Evolutionary conservation across 192 early-diverging fungal genomes (phyloP).

Genomic region (Coemansia sp.): DNA sequence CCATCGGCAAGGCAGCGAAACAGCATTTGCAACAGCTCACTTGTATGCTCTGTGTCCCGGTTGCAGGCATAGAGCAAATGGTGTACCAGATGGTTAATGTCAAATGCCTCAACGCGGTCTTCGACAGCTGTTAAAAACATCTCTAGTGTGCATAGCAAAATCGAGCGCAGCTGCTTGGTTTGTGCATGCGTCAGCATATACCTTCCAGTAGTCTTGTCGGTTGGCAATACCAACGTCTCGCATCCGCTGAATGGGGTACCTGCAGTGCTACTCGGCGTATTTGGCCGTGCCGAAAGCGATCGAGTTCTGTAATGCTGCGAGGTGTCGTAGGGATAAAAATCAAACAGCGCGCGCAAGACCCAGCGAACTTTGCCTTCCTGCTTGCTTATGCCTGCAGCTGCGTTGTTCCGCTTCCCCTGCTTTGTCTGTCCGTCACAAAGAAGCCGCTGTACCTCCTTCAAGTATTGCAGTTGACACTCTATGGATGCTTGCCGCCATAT

Average conservation of each 20-base stretch:
- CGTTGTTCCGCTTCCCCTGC: slow-evolving; percentile 30
- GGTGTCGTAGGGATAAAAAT: slow-evolving; percentile 43
- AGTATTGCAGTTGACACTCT: slow-evolving; percentile 22
- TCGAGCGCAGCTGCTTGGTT: slow-evolving; percentile 22
- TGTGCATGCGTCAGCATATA: slow-evolving; percentile 11
- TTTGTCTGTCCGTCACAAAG: slow-evolving; percentile 21
- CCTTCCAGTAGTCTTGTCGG: too few species aligned
- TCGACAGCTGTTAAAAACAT: slow-evolving; percentile 32
- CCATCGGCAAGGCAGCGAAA: slow-evolving; percentile 47
- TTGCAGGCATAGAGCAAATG: slow-evolving; percentile 45
- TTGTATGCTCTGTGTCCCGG: slow-evolving; percentile 36
- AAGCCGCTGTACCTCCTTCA: slow-evolving; percentile 20
- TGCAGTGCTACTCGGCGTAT: not conserved
- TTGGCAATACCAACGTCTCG: too few species aligned
- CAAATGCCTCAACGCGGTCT: slow-evolving; percentile 11
- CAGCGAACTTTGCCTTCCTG: slow-evolving; percentile 25
- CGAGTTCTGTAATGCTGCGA: slow-evolving; percentile 28
- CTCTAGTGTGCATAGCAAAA: slow-evolving; percentile 34
- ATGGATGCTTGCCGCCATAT: slow-evolving; percentile 32
- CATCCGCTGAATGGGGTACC: too few species aligned
- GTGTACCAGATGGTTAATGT: slow-evolving; percentile 22
- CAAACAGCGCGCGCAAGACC: slow-evolving; percentile 36
- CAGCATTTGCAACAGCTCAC: slow-evolving; percentile 35
- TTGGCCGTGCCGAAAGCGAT: slow-evolving; percentile 13
- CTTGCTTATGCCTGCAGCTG: slow-evolving; percentile 18